Evolutionary conservation across 169 alveolate species (phyloP).

Genomic region (Cryptosporidium bovis): DNA sequence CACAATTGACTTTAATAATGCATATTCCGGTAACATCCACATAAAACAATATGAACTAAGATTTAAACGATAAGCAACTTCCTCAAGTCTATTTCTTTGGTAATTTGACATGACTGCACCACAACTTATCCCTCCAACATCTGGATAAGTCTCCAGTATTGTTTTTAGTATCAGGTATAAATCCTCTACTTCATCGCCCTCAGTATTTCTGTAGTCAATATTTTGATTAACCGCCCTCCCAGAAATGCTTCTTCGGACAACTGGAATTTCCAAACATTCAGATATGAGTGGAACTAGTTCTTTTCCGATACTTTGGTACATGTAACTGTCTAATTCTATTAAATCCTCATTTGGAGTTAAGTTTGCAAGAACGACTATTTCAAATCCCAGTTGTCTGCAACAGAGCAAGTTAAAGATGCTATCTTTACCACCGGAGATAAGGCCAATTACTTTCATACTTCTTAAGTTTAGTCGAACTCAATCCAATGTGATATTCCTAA

Average conservation of each 20-base stretch:
- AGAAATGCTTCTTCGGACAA: conserved; percentile 81
- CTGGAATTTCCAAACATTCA: conserved; percentile 91
- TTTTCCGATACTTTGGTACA: conserved; percentile 97
- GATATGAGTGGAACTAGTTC: conserved; percentile 93
- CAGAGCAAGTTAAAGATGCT: conserved; percentile 81
- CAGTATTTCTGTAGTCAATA: conserved; percentile 82
- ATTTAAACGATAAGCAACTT: conserved; percentile 88
- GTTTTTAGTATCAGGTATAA: conserved; percentile 83
- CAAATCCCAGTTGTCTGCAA: conserved; percentile 77
- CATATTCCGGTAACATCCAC: conserved; percentile 88
- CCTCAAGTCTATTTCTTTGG: conserved; percentile 95
- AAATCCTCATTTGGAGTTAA: conserved; percentile 76
- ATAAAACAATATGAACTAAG: conserved; percentile 80
- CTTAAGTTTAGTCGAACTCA: neutral
- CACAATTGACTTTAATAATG: conserved; percentile 91
- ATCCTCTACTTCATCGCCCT: conserved; percentile 96
- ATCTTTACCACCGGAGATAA: conserved; percentile 90
- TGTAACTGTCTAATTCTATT: conserved; percentile 92
- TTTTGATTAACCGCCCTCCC: conserved; percentile 87
- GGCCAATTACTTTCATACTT: conserved; percentile 84
- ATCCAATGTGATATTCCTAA: neutral
- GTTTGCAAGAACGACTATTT: conserved; percentile 69
- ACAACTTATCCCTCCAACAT: conserved; percentile 90
- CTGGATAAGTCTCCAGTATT: conserved; percentile 85
- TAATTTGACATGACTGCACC: conserved; percentile 98